Percentiles rank a stretch among this genome's conserved stretches.
Evolutionary conservation across 768 basidiomycete species (phyloP).

Genomic region (Macrolepiota dolichaula): DNA sequence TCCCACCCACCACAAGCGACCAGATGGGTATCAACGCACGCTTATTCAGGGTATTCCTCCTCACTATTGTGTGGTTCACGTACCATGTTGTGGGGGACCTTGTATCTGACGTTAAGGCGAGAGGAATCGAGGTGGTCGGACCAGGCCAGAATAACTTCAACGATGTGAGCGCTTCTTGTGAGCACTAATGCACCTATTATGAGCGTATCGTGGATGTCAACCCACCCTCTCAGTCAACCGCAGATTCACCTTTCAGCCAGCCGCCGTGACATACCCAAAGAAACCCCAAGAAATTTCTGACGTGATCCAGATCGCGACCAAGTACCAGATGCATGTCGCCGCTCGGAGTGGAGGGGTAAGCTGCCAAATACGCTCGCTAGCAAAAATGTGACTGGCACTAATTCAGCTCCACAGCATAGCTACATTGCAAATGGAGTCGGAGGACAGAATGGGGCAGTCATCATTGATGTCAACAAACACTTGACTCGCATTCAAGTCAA

Average conservation of each 20-base stretch:
- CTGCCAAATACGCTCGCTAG: slow-evolving; percentile 16
- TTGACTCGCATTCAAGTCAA: slow-evolving; percentile 33
- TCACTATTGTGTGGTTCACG: neutral
- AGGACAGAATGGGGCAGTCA: slow-evolving; percentile 35
- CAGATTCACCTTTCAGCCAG: slow-evolving; percentile 26
- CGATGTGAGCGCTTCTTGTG: slow-evolving; percentile 23
- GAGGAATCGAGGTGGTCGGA: slow-evolving; percentile 18
- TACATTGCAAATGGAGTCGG: slow-evolving; percentile 43
- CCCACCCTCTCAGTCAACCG: slow-evolving; percentile 21
- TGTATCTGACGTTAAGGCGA: neutral
- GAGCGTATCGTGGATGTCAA: neutral
- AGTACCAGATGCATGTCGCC: slow-evolving; percentile 26
- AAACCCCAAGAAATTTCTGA: slow-evolving; percentile 25
- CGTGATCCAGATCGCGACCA: slow-evolving; percentile 23
- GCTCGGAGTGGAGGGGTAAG: slow-evolving; percentile 42
- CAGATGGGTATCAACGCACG: neutral
- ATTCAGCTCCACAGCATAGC: slow-evolving; percentile 27
- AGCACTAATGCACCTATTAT: neutral
- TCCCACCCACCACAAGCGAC: neutral
- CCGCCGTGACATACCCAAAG: slow-evolving; percentile 25
- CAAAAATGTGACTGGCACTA: neutral
- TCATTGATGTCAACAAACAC: slow-evolving; percentile 34
- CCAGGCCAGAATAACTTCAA: slow-evolving; percentile 19
- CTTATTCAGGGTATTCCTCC: neutral
- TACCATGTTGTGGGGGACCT: neutral